Base-by-base conservation (phyloP, 1,284 basidiomycete species). In the Sporisorium exsertum region DNA sequence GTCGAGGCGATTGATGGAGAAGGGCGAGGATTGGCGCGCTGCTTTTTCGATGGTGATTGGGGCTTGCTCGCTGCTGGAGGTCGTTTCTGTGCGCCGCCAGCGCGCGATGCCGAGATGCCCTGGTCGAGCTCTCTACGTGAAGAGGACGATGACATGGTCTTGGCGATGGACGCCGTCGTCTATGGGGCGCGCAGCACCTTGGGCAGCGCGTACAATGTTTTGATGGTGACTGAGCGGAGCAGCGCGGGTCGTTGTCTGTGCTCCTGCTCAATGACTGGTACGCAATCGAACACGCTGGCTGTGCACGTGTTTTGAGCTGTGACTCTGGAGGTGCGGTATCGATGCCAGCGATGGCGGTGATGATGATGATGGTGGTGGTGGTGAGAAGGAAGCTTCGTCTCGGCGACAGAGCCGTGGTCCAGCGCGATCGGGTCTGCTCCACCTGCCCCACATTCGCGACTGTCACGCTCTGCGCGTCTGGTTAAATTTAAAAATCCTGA, bases 81-180 rank as follows among this genome's bases (percentile, higher is more conserved):
- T 42, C 72, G 52, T 37, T 75, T 75, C 53, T 67, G 72, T 10
- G 72, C 67, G 15, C 55, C 61, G 26, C 72, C 68, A 16, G 72
- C 72, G 20, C 68, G 67, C 13, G 64, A 75, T 1, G 67, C 72
- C 33, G 72, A 75, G 40, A 71, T 63, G 60, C 72, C 72, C 40
- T 75, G 67, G 18, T 75, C 72, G 8, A 75, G 50, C 15, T 35
- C 18, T 35, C 42, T 52, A 2, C 62, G 63, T 24, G 62, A 58
- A 15, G 72, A 66, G 29, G 64, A 57, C n/a, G 67, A 59, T 5
- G 63, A 69, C 63, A 65, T 69, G 50, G 20, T 47, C 7, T n/a
- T 5, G 24, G 12, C 37, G 26, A 24, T 40, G 22, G 2, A 22
- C 12, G 12, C 10, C 24, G 22, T n/a, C 5, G 7, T 7, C 35